A percentile compares a stretch with the other conserved stretches of the same genome.
phyloP scores from a whole-genome alignment of 208 protist genomes.

The Paratrypanosoma confusum region DNA sequence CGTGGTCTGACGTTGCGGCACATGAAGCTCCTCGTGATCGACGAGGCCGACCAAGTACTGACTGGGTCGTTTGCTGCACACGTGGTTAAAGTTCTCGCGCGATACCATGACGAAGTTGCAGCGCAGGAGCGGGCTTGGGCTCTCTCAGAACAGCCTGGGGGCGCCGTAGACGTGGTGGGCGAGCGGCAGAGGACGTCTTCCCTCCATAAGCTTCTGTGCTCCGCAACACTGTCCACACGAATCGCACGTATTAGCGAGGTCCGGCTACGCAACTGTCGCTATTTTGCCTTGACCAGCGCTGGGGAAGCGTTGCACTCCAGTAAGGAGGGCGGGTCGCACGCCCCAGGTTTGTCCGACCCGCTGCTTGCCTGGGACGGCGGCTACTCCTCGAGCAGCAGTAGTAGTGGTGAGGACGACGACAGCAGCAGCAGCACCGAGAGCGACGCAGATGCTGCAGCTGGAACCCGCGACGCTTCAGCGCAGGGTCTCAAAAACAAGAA shows the following conservation, averaged over 20 bases:
- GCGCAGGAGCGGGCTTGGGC: neutral
- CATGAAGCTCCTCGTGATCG: constrained; percentile 74
- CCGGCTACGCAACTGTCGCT: constrained; percentile 72
- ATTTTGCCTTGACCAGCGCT: constrained; percentile 67
- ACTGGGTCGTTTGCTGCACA: constrained; percentile 62
- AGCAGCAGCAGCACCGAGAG: constrained; percentile 1
- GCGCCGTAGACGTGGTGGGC: neutral
- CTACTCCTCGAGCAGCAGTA: too few species aligned
- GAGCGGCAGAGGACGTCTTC: neutral
- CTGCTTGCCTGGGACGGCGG: too few species aligned
- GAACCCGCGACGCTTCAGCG: neutral
- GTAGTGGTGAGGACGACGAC: too few species aligned
- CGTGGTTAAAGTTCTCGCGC: constrained; percentile 66
- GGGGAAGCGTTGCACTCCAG: constrained; percentile 29
- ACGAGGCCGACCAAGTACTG: constrained; percentile 85
- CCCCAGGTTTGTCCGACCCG: too few species aligned
- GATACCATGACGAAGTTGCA: constrained; percentile 47
- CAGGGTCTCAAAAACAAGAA: too few species aligned
- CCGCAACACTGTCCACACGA: constrained; percentile 80
- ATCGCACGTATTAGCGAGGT: constrained; percentile 75
- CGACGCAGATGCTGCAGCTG: neutral
- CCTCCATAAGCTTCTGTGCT: constrained; percentile 83
- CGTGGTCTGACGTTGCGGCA: constrained; percentile 36
- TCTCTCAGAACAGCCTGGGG: constrained; percentile 5
- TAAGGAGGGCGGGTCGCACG: constrained; percentile 21